Conservation (phyloP, 768 basidiomycete genomes). For the Polyporus arcularius region DNA sequence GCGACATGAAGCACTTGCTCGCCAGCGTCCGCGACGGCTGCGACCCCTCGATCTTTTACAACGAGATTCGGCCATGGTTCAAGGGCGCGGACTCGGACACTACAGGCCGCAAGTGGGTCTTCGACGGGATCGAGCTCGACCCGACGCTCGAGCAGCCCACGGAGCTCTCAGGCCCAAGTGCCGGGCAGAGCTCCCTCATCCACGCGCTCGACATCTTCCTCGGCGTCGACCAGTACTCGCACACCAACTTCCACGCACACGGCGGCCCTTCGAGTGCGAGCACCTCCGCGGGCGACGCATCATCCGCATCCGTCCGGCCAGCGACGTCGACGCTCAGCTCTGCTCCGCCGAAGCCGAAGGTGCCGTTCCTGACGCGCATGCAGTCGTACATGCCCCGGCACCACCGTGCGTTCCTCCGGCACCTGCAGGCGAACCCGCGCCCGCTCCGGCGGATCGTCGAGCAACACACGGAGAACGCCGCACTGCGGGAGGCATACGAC, state of each 20-base stretch:
- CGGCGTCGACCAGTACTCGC: conserved; percentile 44
- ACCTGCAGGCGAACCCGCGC: conserved; percentile 49
- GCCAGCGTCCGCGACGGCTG: conserved; percentile 67
- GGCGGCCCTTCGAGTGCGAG: background rate
- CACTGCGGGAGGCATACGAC: conserved; percentile 47
- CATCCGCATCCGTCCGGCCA: background rate
- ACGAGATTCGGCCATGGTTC: conserved; percentile 64
- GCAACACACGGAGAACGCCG: conserved; percentile 19
- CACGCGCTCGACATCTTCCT: conserved; percentile 57
- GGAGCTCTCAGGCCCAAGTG: conserved; percentile 57
- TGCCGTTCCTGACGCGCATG: conserved; percentile 54
- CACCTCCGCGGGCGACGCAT: conserved; percentile 16
- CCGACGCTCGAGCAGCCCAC: conserved; percentile 32
- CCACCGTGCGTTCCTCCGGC: conserved; percentile 57
- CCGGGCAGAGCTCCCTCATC: conserved; percentile 63
- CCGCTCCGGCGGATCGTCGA: conserved; percentile 48
- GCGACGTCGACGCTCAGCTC: conserved; percentile 15
- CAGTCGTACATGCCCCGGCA: conserved; percentile 61
- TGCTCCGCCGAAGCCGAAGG: conserved; percentile 12
- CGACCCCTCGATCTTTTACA: conserved; percentile 65
- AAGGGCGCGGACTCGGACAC: conserved; percentile 48
- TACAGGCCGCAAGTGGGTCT: conserved; percentile 37
- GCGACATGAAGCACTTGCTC: conserved; percentile 61
- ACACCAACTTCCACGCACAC: conserved; percentile 27
- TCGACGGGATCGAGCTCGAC: conserved; percentile 44